Conservation (phyloP, 176 grass and related monocot genomes). For the Oryza officinalis region DNA sequence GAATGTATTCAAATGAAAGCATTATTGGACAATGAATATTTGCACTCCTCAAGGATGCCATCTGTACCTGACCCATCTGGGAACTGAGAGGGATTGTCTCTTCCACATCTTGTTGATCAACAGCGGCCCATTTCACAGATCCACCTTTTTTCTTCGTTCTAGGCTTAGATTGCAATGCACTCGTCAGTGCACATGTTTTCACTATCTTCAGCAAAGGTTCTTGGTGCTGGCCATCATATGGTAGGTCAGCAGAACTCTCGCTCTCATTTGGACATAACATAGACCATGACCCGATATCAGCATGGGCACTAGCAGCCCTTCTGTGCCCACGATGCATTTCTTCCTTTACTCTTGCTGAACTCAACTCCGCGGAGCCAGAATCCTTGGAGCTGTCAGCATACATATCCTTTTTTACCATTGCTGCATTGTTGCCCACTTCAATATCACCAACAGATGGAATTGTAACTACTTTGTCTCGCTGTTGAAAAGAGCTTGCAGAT, state of each 20-base stretch:
- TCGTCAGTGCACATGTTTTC: constrained; percentile 55
- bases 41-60: constrained; percentile 11
- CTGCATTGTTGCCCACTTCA: constrained; percentile 41
- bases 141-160: constrained; percentile 69
- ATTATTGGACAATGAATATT: constrained; percentile 16
- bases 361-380: constrained; percentile 53
- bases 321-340: constrained; percentile 44
- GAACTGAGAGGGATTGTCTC: constrained; percentile 57
- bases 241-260: constrained; percentile 53
- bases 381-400: constrained; percentile 57
- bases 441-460: constrained; percentile 42
- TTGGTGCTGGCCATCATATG: constrained; percentile 50
- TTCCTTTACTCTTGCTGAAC: constrained; percentile 40
- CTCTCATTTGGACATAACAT: constrained; percentile 66
- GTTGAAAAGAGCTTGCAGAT: constrained; percentile 40
- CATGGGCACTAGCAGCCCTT: constrained; percentile 71
- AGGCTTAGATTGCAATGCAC: constrained; percentile 60
- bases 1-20: constrained; percentile 9
- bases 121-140: constrained; percentile 56
- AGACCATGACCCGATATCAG: constrained; percentile 67
- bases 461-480: constrained; percentile 37
- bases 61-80: constrained; percentile 56
- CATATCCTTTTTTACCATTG: constrained; percentile 53
- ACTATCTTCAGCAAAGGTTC: constrained; percentile 52
- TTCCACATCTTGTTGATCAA: constrained; percentile 46